phyloP scores from a whole-genome alignment of 1,284 basidiomycete genomes.

The Mycosarcoma mackinlayi region DNA sequence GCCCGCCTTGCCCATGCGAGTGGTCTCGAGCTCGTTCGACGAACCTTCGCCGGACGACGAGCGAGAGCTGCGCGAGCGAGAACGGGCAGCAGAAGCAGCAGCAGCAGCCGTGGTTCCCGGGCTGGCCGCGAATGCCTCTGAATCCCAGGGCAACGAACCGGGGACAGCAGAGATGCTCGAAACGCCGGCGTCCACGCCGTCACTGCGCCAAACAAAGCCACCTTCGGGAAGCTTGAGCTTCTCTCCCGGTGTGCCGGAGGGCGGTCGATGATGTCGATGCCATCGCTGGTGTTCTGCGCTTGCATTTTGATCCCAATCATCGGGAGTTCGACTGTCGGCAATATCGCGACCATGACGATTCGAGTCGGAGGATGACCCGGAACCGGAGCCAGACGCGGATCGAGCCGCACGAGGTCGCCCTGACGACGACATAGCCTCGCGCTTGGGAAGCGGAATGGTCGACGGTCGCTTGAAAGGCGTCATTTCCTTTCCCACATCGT shows the following conservation, averaged over 20 bases:
- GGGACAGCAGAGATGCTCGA: constrained; percentile 21
- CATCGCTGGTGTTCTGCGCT: constrained; percentile 52
- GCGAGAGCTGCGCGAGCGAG: constrained; percentile 22
- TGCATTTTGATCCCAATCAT: constrained; percentile 33
- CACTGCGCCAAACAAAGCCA: constrained; percentile 55
- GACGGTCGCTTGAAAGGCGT: constrained; percentile 22
- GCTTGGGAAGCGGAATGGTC: constrained; percentile 17
- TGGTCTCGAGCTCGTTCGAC: constrained; percentile 34
- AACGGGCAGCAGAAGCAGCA: constrained; percentile 9
- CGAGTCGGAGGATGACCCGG: constrained; percentile 26
- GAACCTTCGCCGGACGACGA: constrained; percentile 36
- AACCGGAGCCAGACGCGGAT: constrained; percentile 21
- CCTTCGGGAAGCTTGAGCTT: constrained; percentile 52
- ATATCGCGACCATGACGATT: constrained; percentile 8
- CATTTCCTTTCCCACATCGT: constrained; percentile 23
- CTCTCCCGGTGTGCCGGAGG: constrained; percentile 29
- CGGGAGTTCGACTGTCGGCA: constrained; percentile 27
- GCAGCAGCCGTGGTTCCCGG: constrained; percentile 15
- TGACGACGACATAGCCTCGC: neutral
- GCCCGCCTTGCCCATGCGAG: constrained; percentile 7
- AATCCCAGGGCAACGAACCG: constrained; percentile 39
- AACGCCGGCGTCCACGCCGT: constrained; percentile 37
- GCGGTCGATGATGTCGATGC: constrained; percentile 53
- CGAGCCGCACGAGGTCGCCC: constrained; percentile 10
- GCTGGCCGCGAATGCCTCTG: constrained; percentile 39